Base-by-base conservation (phyloP, 1,139 yeast species). In the Geotrichum citri-aurantii region DNA sequence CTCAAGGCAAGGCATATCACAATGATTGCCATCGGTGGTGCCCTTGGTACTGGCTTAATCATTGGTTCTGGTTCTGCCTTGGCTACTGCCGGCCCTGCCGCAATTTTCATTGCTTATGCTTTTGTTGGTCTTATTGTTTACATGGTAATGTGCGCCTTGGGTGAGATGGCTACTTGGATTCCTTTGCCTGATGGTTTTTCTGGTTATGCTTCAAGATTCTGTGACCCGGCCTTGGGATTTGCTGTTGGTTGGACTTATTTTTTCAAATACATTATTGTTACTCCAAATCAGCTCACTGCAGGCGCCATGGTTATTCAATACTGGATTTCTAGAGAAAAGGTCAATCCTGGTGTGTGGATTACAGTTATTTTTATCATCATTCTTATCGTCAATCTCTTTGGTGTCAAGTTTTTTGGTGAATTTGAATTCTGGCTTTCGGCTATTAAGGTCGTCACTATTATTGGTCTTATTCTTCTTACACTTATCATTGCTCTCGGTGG, bases 401-500 rank as follows among this genome's bases (percentile, higher is more conserved):
- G 88, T 8, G 90, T 85, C 50, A 78, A 77, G 65, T 79, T 73
- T 63, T 85, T 83, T 65, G 90, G 91, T 65, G 90, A 85, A 66
- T 66, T 83, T 51, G 90, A 85, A 69, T 85, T 84, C 67, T 81
- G 85, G 85, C 75, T 86, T 54, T 88, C 92, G 1, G 76, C 81
- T 52, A 70, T 87, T 62, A 87, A 87, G 68, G 84, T 87, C 52
- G 62, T 87, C 52, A 88, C 92, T 53, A 85, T 86, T 60, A 75
- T 83, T 14, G 93, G 92, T 26, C 85, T 86, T 78, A 74, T 87
- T 64, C 67, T 87, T 37, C 83, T 84, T 65, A 86, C 88, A 33
- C 75, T 87, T 63, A 76, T 83, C 66, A 82, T 84, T 74, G 89
- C 85, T 50, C 84, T 89, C 69, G 95, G 95, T 65, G 89, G 86